Percentiles rank a stretch among this genome's conserved stretches.
These are phyloP conservation scores for Paracoccidioides brasiliensis DNA, from an alignment of 2,329 filamentous ascomycete species.

Conservation along the genomic window DNA sequence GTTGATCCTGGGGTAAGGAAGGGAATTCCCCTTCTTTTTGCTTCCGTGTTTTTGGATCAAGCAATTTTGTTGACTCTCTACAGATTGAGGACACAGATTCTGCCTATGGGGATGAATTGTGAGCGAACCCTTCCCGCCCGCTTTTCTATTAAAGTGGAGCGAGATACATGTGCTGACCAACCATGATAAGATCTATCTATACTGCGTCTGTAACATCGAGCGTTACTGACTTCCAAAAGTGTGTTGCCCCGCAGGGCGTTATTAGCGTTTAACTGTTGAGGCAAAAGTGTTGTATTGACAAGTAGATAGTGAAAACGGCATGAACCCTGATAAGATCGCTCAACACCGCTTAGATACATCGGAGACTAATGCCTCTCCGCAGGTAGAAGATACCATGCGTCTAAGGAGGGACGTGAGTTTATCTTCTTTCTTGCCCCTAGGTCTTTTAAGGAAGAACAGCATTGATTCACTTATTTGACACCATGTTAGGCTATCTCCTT, in stretches of 20 bases:
- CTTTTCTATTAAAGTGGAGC: neutral
- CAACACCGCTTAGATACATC: neutral
- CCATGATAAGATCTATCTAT: neutral
- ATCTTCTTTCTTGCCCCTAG: neutral
- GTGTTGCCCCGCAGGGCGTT: slow-evolving; percentile 5
- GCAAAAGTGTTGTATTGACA: neutral
- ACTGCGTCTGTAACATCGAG: slow-evolving; percentile 5
- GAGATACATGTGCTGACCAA: neutral
- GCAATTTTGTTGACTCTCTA: neutral
- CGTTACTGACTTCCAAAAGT: slow-evolving; percentile 5
- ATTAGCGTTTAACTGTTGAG: neutral
- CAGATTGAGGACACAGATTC: slow-evolving; percentile 2
- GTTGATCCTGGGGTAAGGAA: neutral
- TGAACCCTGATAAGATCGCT: neutral
- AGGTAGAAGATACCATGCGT: slow-evolving; percentile 4
- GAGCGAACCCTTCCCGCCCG: neutral
- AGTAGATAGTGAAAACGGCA: neutral
- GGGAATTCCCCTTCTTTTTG: neutral
- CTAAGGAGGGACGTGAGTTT: slow-evolving; percentile 4
- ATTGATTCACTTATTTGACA: neutral
- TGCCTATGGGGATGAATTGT: slow-evolving; percentile 3
- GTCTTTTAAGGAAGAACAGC: neutral
- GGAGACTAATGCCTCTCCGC: too few species aligned
- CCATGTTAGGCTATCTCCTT: slow-evolving; percentile 3
- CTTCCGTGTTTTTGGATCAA: slow-evolving; percentile 3